Percentiles rank a stretch among this genome's conserved stretches.
phyloP scores from a whole-genome alignment of 1,284 basidiomycete genomes.

The Apiotrichum gracile region DNA sequence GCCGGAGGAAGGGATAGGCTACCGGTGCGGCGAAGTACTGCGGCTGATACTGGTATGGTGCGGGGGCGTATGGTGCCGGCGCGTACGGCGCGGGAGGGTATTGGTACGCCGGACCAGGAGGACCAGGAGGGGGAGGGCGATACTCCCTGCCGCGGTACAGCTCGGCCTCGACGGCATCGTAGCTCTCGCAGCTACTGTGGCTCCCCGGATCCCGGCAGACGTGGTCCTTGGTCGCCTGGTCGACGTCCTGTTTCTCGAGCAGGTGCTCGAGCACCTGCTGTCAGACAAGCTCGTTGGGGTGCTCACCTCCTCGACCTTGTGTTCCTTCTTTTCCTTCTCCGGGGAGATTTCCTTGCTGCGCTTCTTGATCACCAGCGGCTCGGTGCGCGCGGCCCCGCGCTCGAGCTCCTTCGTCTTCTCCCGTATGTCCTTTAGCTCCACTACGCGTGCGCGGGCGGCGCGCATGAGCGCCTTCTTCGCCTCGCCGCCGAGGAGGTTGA shows the following conservation, averaged over 20 bases:
- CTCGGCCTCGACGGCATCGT: background rate
- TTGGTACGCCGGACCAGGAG: background rate
- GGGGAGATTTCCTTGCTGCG: conserved; percentile 1
- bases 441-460: conserved; percentile 41
- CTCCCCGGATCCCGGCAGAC: background rate
- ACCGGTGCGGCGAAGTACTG: too few relatives aligned
- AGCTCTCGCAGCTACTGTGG: background rate
- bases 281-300: background rate
- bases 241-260: background rate
- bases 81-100: background rate
- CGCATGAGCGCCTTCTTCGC: conserved; percentile 43
- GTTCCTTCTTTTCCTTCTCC: too few relatives aligned
- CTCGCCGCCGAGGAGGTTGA: conserved; percentile 41
- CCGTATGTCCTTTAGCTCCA: conserved; percentile 35
- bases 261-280: background rate
- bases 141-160: background rate
- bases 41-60: background rate
- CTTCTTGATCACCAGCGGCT: conserved; percentile 12
- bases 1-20: too few relatives aligned
- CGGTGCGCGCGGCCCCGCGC: background rate
- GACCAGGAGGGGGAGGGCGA: background rate
- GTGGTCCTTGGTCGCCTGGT: background rate
- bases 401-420: background rate
- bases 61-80: background rate
- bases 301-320: background rate